Percentiles rank a stretch among this genome's conserved stretches.
Evolutionary conservation across 2,329 filamentous ascomycete species (phyloP).

Genomic region (Corynespora cassiicola): DNA sequence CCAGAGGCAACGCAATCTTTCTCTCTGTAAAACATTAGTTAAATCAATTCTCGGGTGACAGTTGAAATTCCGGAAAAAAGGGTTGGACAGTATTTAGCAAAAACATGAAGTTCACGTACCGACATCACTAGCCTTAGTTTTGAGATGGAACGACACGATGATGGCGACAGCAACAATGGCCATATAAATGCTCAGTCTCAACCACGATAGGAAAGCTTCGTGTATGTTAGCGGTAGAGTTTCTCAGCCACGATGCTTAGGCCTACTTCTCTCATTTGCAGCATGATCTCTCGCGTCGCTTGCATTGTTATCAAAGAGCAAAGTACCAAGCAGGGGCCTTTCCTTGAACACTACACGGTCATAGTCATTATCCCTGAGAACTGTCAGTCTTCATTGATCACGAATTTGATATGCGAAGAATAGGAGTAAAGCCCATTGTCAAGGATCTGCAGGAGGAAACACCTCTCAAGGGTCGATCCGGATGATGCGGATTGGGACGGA

Average conservation of each 20-base stretch:
- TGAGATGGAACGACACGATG: constrained; percentile 90
- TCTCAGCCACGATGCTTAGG: not conserved
- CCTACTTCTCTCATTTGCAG: constrained; percentile 75
- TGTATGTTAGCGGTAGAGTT: constrained; percentile 10
- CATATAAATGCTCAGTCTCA: constrained; percentile 89
- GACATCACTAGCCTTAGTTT: constrained; percentile 66
- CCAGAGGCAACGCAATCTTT: constrained; percentile 81
- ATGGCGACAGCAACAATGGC: constrained; percentile 89
- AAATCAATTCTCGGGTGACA: not conserved
- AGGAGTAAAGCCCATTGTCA: too few species aligned
- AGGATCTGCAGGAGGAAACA: too few species aligned
- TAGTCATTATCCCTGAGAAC: constrained; percentile 48
- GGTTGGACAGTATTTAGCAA: not conserved
- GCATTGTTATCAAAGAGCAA: constrained; percentile 76
- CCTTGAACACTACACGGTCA: constrained; percentile 59
- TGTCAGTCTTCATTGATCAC: constrained; percentile 4
- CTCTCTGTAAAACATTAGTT: constrained; percentile 62
- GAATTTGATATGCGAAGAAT: too few species aligned
- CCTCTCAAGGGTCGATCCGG: too few species aligned
- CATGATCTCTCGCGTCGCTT: constrained; percentile 79
- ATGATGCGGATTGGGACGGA: too few species aligned
- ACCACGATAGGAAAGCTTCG: constrained; percentile 81
- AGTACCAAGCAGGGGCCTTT: constrained; percentile 69
- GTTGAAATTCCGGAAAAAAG: not conserved
- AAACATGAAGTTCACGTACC: constrained; percentile 6